Evolutionary conservation across 495 filamentous ascomycete species (phyloP), one percentile per base, ranked within the genome.

Genomic region (Aspergillus indologenus): DNA sequence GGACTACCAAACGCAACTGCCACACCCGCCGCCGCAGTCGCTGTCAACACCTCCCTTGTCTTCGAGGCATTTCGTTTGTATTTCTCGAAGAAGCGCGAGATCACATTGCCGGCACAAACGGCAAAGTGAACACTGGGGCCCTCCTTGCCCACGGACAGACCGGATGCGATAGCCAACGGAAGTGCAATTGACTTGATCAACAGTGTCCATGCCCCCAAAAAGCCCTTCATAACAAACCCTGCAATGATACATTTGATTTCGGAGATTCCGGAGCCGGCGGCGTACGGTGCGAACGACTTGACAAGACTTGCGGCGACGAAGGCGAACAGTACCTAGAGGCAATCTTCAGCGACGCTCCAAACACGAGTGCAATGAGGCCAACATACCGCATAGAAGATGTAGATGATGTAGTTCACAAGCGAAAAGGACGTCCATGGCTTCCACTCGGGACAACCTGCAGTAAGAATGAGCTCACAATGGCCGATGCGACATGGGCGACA

Each of bases 171-270:
- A 47, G 94, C 90, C 19, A 98, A 79, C 0, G 94, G 94, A 50
- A 98, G 74, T 34, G 89, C 89, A 53, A 98, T 83, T 3, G 92
- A 96, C 73, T 98, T 98, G 69, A 98, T 98, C 42, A 95, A 62
- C 12, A 98, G 78, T 17, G 94, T 98, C 88, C 90, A 90, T 61
- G 87, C 88, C 29, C 94, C 90, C 44, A 98, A 81, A 66, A 98
- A 98, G 7, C 94, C 94, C 70, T 98, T 97, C 94, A 98, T 98
- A 57, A 98, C 90, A 64, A 98, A 98, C n/a, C 94, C 94, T 6
- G 92, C 93, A 65, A 98, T 96, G 64, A 98, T 98, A 73, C 94
- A 98, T 74, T 98, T 98, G 76, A 98, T 98, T 76, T 98, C 94
- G 23, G 92, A 97, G 57, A 98, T 98, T 49, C 94, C 94, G 21